Conservation (phyloP, 2,329 filamentous ascomycete species). For the Fusarium chaquense region DNA sequence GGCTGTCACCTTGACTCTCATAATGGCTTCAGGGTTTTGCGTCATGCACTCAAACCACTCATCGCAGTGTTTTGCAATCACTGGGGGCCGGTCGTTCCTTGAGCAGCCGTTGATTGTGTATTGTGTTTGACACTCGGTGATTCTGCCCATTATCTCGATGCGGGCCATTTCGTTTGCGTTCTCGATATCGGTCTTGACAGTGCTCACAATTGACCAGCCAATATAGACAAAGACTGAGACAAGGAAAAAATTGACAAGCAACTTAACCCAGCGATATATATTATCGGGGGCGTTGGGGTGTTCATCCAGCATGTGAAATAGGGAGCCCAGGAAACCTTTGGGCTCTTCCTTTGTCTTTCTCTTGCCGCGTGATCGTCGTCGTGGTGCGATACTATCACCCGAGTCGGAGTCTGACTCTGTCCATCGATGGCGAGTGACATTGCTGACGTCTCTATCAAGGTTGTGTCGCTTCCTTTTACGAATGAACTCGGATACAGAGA, state of each 20-base stretch:
- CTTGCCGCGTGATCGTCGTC: slow-evolving; percentile 44
- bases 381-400: slow-evolving; percentile 52
- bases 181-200: slow-evolving; percentile 80
- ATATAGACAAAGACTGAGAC: slow-evolving; percentile 70
- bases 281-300: slow-evolving; percentile 71
- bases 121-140: slow-evolving; percentile 77
- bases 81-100: slow-evolving; percentile 76
- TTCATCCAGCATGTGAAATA: slow-evolving; percentile 66
- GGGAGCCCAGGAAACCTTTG: slow-evolving; percentile 54
- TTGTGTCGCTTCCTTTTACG: slow-evolving; percentile 67
- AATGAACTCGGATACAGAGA: slow-evolving; percentile 58
- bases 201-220: slow-evolving; percentile 75
- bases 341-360: slow-evolving; percentile 38
- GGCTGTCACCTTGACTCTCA: slow-evolving; percentile 82
- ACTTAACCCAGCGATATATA: slow-evolving; percentile 69
- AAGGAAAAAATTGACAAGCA: slow-evolving; percentile 73
- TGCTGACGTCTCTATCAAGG: slow-evolving; percentile 65
- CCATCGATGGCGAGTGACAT: slow-evolving; percentile 59
- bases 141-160: slow-evolving; percentile 77
- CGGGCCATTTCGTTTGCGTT: slow-evolving; percentile 77
- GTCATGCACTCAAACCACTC: slow-evolving; percentile 92
- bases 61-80: slow-evolving; percentile 77
- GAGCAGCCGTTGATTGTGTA: slow-evolving; percentile 83
- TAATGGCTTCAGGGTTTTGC: slow-evolving; percentile 81
- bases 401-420: slow-evolving; percentile 64